Conservation (phyloP, 176 grass and related monocot genomes). For the Zea luxurians region DNA sequence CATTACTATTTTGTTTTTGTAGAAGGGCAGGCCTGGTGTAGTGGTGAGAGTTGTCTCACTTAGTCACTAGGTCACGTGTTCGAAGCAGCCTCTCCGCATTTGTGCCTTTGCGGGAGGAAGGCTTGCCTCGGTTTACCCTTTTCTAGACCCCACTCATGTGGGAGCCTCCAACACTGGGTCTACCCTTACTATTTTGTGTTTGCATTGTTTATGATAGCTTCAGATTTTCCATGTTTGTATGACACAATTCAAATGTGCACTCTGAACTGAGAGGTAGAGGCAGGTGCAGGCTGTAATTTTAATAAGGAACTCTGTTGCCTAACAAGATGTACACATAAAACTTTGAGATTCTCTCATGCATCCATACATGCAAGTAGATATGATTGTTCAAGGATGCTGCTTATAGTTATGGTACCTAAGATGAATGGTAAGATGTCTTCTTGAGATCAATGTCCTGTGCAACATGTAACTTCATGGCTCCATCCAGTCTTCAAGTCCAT, state of each 20-base stretch:
- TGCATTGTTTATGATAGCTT: not conserved
- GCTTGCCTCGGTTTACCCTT: too few relatives aligned
- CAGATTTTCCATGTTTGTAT: not conserved
- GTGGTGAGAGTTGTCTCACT: too few relatives aligned
- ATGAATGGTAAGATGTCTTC: not conserved
- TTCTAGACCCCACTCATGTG: too few relatives aligned
- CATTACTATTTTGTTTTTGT: not conserved
- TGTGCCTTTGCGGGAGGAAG: too few relatives aligned
- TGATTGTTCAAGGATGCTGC: conserved; percentile 15
- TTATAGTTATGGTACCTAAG: conserved; percentile 3
- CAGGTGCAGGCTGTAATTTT: not conserved
- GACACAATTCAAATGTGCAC: conserved; percentile 5
- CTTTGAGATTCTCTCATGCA: not conserved
- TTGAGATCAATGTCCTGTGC: conserved; percentile 2
- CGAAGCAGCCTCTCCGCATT: too few relatives aligned
- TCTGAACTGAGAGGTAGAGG: not conserved
- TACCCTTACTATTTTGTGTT: too few relatives aligned
- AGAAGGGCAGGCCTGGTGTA: not conserved
- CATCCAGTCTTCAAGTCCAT: conserved; percentile 1
- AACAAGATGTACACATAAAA: not conserved
- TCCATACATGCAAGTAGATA: not conserved
- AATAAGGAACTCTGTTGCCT: not conserved
- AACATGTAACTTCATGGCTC: conserved; percentile 21
- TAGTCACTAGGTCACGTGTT: too few relatives aligned
- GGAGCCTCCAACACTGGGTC: too few relatives aligned